Conservation (phyloP, 805 yeast genomes). For the Hanseniaspora thailandica region DNA sequence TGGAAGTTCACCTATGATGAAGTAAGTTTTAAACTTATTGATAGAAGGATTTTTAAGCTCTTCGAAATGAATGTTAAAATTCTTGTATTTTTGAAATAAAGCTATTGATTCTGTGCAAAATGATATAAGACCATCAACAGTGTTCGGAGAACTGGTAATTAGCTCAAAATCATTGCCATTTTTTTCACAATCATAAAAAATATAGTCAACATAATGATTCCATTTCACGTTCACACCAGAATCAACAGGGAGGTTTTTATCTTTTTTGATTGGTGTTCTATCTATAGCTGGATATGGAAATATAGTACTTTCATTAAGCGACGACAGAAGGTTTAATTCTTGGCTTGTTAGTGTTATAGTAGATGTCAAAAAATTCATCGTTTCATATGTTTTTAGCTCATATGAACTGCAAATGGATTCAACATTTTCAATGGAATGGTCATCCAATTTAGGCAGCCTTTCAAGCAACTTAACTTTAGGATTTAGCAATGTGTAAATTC, state of each 20-base stretch:
- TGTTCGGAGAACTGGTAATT: background rate
- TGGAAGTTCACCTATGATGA: background rate
- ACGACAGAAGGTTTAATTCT: too few relatives aligned
- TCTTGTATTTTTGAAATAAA: background rate
- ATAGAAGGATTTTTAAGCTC: background rate
- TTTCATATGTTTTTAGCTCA: too few relatives aligned
- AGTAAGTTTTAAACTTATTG: background rate
- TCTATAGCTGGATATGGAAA: background rate
- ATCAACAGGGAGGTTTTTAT: background rate
- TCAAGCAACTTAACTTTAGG: background rate
- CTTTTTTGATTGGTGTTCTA: background rate
- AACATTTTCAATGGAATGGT: too few relatives aligned
- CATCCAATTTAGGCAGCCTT: too few relatives aligned
- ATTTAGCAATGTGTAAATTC: background rate
- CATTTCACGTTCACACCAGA: background rate
- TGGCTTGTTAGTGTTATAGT: too few relatives aligned
- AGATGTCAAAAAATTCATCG: too few relatives aligned
- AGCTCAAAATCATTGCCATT: background rate
- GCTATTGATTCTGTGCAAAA: background rate
- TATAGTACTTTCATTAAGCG: background rate
- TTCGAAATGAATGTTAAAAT: background rate
- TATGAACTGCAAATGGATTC: too few relatives aligned
- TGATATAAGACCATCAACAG: background rate
- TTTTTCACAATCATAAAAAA: background rate
- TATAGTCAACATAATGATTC: background rate